Conservation (phyloP, 2,329 filamentous ascomycete species). For the Juglanconis juglandina region DNA sequence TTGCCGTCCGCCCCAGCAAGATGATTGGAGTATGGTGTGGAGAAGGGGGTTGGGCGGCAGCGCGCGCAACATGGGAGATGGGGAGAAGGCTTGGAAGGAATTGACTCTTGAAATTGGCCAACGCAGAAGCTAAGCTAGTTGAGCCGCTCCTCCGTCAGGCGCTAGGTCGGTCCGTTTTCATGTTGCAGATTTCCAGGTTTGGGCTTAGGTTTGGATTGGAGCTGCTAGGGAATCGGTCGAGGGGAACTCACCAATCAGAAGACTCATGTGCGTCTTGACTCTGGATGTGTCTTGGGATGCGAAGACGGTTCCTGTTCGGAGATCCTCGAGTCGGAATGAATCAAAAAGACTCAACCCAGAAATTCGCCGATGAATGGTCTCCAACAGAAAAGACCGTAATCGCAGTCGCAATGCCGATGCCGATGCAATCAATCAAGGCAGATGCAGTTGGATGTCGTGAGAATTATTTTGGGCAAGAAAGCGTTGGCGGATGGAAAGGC, state of each 20-base stretch:
- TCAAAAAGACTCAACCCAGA: too few species aligned
- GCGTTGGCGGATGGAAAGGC: not conserved
- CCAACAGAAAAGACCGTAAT: too few species aligned
- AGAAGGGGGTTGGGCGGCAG: too few species aligned
- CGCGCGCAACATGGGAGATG: too few species aligned
- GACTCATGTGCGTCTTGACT: constrained; percentile 9
- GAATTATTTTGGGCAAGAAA: too few species aligned
- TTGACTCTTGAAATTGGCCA: too few species aligned
- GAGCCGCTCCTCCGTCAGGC: not conserved
- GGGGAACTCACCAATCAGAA: constrained; percentile 16
- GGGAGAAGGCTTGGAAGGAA: too few species aligned
- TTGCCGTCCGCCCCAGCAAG: not conserved
- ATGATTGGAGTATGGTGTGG: too few species aligned
- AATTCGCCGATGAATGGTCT: too few species aligned
- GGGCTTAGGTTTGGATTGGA: not conserved
- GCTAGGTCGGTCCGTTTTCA: not conserved
- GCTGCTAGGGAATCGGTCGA: constrained; percentile 9
- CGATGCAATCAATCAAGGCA: too few species aligned
- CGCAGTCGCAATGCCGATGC: too few species aligned
- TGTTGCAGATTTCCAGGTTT: not conserved
- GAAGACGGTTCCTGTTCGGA: not conserved
- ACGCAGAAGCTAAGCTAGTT: not conserved
- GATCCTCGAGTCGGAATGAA: not conserved
- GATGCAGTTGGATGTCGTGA: too few species aligned
- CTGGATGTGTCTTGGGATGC: constrained; percentile 5